Conservation (phyloP, 768 basidiomycete species). For the Collybiopsis confluens region DNA sequence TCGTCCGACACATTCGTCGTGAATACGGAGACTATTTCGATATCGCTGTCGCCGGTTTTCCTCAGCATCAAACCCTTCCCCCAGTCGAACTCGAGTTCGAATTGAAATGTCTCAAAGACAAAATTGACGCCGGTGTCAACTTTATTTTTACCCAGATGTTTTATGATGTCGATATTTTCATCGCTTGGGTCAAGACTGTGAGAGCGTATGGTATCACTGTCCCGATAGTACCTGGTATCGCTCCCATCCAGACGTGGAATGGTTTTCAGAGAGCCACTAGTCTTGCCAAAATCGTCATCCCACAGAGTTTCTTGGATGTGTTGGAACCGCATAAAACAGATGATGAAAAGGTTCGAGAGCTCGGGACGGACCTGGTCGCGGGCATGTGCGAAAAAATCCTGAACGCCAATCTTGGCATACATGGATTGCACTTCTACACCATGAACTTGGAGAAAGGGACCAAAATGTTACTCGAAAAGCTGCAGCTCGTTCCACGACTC, state of each 20-base stretch:
- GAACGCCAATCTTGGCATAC: slow-evolving; percentile 73
- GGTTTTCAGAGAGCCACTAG: slow-evolving; percentile 84
- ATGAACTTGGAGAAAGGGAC: slow-evolving; percentile 97
- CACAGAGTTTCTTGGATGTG: slow-evolving; percentile 66
- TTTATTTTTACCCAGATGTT: slow-evolving; percentile 99
- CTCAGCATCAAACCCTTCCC: slow-evolving; percentile 72
- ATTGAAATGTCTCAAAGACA: slow-evolving; percentile 83
- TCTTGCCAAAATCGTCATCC: slow-evolving; percentile 76
- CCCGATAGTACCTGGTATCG: slow-evolving; percentile 91
- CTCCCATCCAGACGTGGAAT: slow-evolving; percentile 95
- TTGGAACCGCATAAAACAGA: slow-evolving; percentile 87
- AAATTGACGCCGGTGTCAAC: slow-evolving; percentile 83
- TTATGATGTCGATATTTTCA: slow-evolving; percentile 89
- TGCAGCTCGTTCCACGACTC: slow-evolving; percentile 80
- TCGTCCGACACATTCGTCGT: slow-evolving; percentile 81
- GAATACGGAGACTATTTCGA: slow-evolving; percentile 91
- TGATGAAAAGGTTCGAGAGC: slow-evolving; percentile 87
- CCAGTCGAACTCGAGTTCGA: slow-evolving; percentile 73
- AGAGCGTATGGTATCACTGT: slow-evolving; percentile 83
- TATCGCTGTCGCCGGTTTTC: slow-evolving; percentile 91
- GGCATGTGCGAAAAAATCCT: slow-evolving; percentile 91
- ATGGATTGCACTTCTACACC: slow-evolving; percentile 93
- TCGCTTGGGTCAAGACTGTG: slow-evolving; percentile 82
- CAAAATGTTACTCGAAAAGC: slow-evolving; percentile 90
- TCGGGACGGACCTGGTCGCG: slow-evolving; percentile 92